phyloP scores from a whole-genome alignment of 768 basidiomycete genomes.

The Lactarius vividus region DNA sequence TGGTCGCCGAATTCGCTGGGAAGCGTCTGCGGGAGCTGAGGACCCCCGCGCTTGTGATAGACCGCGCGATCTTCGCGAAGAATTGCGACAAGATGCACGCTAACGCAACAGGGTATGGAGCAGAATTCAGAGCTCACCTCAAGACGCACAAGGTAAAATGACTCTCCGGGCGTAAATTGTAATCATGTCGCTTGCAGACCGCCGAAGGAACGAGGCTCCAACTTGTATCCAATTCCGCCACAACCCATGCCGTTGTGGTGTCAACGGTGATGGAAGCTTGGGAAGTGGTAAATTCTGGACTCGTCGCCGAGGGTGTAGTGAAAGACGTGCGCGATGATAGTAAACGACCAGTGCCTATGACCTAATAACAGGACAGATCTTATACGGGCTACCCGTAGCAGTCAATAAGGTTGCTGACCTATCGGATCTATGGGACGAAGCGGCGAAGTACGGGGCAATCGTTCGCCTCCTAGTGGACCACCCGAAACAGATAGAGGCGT shows the following conservation, averaged over 20 bases:
- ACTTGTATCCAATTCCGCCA: constrained; percentile 51
- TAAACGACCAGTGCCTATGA: constrained; percentile 14
- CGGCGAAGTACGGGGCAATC: constrained; percentile 52
- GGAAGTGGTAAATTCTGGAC: constrained; percentile 62
- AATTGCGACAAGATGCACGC: constrained; percentile 76
- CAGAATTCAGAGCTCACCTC: constrained; percentile 75
- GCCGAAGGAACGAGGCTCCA: constrained; percentile 72
- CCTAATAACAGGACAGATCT: constrained; percentile 47
- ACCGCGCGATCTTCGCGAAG: constrained; percentile 63
- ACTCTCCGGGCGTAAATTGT: neutral
- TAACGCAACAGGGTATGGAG: constrained; percentile 62
- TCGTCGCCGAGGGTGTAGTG: constrained; percentile 68
- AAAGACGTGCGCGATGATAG: constrained; percentile 50
- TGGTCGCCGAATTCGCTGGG: constrained; percentile 57
- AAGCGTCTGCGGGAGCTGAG: constrained; percentile 54
- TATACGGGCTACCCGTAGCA: constrained; percentile 75
- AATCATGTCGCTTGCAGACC: constrained; percentile 43
- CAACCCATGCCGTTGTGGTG: constrained; percentile 63
- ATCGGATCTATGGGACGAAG: constrained; percentile 53
- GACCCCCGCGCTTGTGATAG: constrained; percentile 78
- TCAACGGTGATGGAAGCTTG: constrained; percentile 86
- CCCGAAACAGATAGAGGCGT: constrained; percentile 61
- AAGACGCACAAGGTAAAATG: constrained; percentile 73
- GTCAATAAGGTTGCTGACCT: constrained; percentile 72
- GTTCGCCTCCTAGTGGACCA: constrained; percentile 75